Evolutionary conservation across 176 grass and related monocot genomes (phyloP), one percentile per base, ranked within the genome.

Genomic region (Avena eriantha): DNA sequence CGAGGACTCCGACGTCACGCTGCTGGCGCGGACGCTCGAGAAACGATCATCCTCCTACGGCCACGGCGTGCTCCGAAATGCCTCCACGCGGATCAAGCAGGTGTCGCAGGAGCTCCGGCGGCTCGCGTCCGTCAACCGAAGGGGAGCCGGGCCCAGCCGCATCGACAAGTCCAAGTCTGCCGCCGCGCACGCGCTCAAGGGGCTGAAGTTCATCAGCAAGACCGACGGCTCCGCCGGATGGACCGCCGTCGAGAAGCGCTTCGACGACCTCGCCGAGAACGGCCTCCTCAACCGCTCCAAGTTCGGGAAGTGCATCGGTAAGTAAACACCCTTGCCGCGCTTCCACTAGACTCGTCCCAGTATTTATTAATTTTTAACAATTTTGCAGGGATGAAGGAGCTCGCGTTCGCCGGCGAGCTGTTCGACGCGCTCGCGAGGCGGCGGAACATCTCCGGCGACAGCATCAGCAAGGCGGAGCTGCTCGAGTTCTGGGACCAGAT

Each of bases 401-500:
- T 47, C n/a, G 93, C 87, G 69, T 98, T 98, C 88, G 96, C 93
- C 13, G 88, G 86, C 48, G 92, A 96, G 85, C 90, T 98, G 33
- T 98, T 98, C 64, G 88, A 98, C 89, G 96, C 96, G 60, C 84
- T 98, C 35, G 76, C 90, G 6, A 78, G 96, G 84, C 87, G 92
- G 34, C 78, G 96, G 67, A 91, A 91, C 89, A 98, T 98, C 73
- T 65, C 76, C 43, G 88, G 86, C 59, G 96, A 96, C 75, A 89
- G 70, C 47, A 91, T 95, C 80, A 96, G 87, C 84, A 98, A 94
- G 79, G 88, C 88, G 9, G 96, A 95, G 90, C 88, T 98, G 69
- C 89, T 91, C 50, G 96, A 98, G 76, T 98, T 95, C 86, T 98
- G 93, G 96, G 93, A 98, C 57, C 96, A 98, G 54, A 92, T 98